Evolutionary conservation across 768 basidiomycete species (phyloP).

Genomic region (Mycena polygramma): DNA sequence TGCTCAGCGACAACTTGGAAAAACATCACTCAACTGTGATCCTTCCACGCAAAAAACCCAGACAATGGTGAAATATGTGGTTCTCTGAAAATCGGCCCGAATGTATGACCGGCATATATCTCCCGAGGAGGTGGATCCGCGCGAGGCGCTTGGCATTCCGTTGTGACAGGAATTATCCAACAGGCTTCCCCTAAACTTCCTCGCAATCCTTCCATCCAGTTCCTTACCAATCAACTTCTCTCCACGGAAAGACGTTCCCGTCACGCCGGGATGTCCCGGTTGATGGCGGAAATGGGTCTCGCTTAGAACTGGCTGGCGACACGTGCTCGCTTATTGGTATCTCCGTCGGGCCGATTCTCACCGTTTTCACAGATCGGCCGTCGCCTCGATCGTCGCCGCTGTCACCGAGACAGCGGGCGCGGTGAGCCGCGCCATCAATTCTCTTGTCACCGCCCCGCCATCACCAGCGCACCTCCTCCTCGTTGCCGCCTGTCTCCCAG

Average conservation of each 20-base stretch:
- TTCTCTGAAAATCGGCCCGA: no score
- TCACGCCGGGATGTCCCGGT: conserved; percentile 10
- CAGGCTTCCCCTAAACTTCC: neutral
- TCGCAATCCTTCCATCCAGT: no score
- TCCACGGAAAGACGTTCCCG: conserved; percentile 15
- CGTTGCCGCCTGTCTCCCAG: neutral
- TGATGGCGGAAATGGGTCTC: conserved; percentile 18
- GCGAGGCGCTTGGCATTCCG: conserved; percentile 3
- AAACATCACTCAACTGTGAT: no score
- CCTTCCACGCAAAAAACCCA: no score
- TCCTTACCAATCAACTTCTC: no score
- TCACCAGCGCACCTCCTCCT: neutral
- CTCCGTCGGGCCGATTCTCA: conserved; percentile 11
- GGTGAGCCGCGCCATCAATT: conserved; percentile 8
- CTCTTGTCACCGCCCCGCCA: conserved; percentile 11
- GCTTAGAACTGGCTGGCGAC: conserved; percentile 17
- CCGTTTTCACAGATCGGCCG: neutral
- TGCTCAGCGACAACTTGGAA: no score
- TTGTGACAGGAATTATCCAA: neutral
- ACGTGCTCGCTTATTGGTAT: neutral
- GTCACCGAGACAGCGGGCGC: conserved; percentile 13
- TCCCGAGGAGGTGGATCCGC: neutral
- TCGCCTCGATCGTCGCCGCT: conserved; percentile 10
- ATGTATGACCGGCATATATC: no score
- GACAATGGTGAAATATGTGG: no score